Evolutionary conservation across 108 stramenopile genomes (phyloP).

Genomic region (Cylindrotheca fusiformis): DNA sequence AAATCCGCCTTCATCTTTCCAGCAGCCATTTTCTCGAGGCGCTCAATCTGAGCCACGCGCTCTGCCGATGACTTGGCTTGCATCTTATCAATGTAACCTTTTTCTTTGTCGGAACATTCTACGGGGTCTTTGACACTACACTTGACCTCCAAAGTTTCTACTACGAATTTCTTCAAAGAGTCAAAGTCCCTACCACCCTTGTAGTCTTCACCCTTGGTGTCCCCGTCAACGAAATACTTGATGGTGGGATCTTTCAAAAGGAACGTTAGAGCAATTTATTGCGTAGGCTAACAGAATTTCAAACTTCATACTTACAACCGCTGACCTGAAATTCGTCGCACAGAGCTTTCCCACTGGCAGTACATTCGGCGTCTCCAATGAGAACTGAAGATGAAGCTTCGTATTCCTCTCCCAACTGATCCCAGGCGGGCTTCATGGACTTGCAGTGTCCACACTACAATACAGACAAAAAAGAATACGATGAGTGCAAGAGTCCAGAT

Average conservation of each 20-base stretch:
- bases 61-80: conserved; percentile 43
- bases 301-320: conserved; percentile 33
- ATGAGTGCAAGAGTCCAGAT: neutral
- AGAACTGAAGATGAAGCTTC: conserved; percentile 64
- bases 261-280: conserved; percentile 19
- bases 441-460: conserved; percentile 71
- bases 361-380: conserved; percentile 74
- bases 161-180: conserved; percentile 46
- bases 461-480: neutral
- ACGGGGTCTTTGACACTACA: conserved; percentile 38
- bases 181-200: conserved; percentile 61
- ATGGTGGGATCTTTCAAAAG: conserved; percentile 49
- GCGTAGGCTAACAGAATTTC: conserved; percentile 18
- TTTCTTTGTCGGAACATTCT: conserved; percentile 50
- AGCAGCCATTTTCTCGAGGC: conserved; percentile 46
- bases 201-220: conserved; percentile 50
- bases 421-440: conserved; percentile 68
- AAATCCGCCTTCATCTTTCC: conserved; percentile 52
- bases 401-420: conserved; percentile 62
- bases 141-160: conserved; percentile 56
- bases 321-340: conserved; percentile 49
- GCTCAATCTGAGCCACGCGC: conserved; percentile 32
- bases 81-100: conserved; percentile 54
- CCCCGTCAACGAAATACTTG: conserved; percentile 65
- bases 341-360: conserved; percentile 41